Evolutionary conservation across 495 filamentous ascomycete genomes (phyloP), one percentile per base, ranked within the genome.

Genomic region (Cercophora sp.): DNA sequence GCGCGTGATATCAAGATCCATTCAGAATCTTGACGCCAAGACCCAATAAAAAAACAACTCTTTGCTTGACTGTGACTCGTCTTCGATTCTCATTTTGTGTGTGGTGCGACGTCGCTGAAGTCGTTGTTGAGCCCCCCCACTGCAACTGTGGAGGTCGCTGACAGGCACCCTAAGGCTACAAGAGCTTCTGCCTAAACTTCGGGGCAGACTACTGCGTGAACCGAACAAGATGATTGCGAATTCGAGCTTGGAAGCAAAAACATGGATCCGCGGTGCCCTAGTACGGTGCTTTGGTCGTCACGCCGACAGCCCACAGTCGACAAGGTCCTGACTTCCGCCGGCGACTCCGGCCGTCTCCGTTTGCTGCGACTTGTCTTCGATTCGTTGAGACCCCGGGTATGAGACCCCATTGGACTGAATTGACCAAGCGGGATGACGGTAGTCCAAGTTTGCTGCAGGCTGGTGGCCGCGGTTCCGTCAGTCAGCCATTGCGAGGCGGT

Each of bases 401-500:
- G 39, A 8, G n/a, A 2, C 23, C 19, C 40, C 13, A 43, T 43
- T 43, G 40, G 40, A 11, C 40, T 10, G 3, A 43, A 24, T 43
- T 22, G 40, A 22, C 8, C n/a, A 25, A 43, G 40, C 40, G 40
- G 40, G 22, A 43, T 11, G 16, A 22, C 40, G 40, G 40, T 19
- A 19, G 9, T 15, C 22, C 19, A 25, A 22, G 18, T 25, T 23
- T 43, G 40, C 40, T 43, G 40, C 40, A 39, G 5, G 18, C 40
- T 13, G n/a, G 16, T 19, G 37, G 15, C 22, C n/a, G 37, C 3
- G 37, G 22, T 15, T 11, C 19, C 40, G 40, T 25, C 39, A 43
- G 40, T 43, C 19, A 43, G 40, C 40, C 40, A 43, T 5, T 4
- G 20, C 26, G 40, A 43, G 40, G 40, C 40, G 40, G 40, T 43